These are phyloP conservation scores for Xylaria sp. DNA, from an alignment of 2,329 filamentous ascomycete genomes.

Conservation along the genomic window DNA sequence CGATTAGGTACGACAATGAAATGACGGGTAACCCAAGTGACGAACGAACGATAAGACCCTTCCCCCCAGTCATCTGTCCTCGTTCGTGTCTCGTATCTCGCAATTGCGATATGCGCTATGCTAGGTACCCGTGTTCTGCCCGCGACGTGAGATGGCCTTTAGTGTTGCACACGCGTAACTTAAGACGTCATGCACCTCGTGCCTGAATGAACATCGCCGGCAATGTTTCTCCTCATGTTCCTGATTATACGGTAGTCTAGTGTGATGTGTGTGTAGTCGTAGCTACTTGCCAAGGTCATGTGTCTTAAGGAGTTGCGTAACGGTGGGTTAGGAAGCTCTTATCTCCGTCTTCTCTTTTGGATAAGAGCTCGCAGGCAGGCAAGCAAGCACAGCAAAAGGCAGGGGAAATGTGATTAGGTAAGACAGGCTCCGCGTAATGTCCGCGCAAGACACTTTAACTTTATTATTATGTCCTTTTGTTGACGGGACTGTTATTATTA, in stretches of 20 bases:
- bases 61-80: neutral
- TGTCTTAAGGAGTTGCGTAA: neutral
- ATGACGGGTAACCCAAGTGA: neutral
- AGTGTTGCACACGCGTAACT: constrained; percentile 6
- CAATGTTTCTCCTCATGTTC: constrained; percentile 8
- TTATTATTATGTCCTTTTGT: constrained; percentile 1
- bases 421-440: constrained; percentile 22
- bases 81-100: constrained; percentile 1
- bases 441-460: constrained; percentile 22
- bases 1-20: neutral
- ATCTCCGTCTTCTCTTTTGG: constrained; percentile 19
- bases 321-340: constrained; percentile 13
- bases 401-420: constrained; percentile 11
- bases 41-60: neutral
- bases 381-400: neutral
- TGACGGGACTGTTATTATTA: constrained; percentile 10
- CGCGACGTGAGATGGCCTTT: neutral
- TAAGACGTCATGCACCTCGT: constrained; percentile 8
- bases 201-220: constrained; percentile 1
- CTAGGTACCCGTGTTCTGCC: neutral
- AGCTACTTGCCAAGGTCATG: neutral
- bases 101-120: neutral
- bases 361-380: neutral
- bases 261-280: too few species aligned
- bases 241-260: neutral